Evolutionary conservation across 1,284 basidiomycete genomes (phyloP).

Genomic region (Puccinia hordei): DNA sequence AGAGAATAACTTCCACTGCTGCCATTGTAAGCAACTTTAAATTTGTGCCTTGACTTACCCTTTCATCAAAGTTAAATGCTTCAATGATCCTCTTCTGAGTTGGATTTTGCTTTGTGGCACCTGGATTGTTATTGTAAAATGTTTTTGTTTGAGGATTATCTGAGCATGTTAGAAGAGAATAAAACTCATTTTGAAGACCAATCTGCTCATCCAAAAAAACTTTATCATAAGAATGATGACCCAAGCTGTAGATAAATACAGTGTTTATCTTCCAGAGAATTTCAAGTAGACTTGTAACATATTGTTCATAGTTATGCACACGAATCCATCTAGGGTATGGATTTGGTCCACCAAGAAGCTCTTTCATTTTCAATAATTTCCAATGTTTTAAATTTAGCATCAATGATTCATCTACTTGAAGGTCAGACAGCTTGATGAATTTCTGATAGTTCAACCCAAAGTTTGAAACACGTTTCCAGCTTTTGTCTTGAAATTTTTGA

Average conservation of each 20-base stretch:
- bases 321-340: too few species aligned
- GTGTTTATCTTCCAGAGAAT: too few species aligned
- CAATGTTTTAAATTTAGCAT: too few species aligned
- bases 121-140: not conserved
- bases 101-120: not conserved
- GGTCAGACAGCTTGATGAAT: too few species aligned
- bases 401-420: too few species aligned
- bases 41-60: not conserved
- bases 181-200: not conserved
- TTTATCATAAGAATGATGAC: not conserved
- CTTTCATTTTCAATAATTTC: not conserved
- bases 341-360: not conserved
- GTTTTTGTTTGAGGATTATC: not conserved
- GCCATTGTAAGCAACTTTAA: not conserved
- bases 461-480: too few species aligned
- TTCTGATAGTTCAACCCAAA: too few species aligned
- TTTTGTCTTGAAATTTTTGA: too few species aligned
- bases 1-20: not conserved
- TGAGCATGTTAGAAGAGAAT: not conserved
- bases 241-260: not conserved
- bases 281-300: too few species aligned
- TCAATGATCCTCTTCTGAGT: not conserved
- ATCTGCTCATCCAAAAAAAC: not conserved
- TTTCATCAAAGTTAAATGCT: not conserved
- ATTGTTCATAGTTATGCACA: too few species aligned